Conservation (phyloP, 129 eudicot species). For the Cynara cardunculus region DNA sequence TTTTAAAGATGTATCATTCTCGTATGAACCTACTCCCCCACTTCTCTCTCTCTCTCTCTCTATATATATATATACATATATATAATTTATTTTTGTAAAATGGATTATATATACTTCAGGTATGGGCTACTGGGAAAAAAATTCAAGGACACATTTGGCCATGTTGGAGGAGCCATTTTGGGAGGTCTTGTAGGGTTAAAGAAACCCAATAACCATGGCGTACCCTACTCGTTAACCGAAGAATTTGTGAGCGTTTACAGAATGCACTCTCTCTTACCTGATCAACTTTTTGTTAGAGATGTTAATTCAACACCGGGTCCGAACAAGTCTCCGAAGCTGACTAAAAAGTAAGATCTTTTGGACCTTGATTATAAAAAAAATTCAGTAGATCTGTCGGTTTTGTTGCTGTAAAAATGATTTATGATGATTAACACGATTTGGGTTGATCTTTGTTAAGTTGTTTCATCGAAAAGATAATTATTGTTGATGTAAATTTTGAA, state of each 20-base stretch:
- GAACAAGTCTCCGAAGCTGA: constrained; percentile 47
- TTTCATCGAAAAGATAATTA: not conserved
- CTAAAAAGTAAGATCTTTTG: constrained; percentile 28
- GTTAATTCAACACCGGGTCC: constrained; percentile 43
- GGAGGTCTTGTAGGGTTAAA: constrained; percentile 57
- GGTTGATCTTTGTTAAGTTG: not conserved
- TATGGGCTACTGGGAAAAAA: constrained; percentile 58
- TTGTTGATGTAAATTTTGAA: not conserved
- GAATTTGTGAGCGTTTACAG: constrained; percentile 61
- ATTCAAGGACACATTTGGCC: constrained; percentile 56
- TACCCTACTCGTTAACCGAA: constrained; percentile 65
- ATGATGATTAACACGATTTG: not conserved
- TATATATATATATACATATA: not conserved
- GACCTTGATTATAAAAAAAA: not conserved
- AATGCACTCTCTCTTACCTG: constrained; percentile 62
- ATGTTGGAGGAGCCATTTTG: constrained; percentile 37
- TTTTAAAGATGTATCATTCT: no score
- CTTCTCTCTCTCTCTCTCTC: no score
- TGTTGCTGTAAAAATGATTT: not conserved
- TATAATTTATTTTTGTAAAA: not conserved
- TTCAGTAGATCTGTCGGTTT: not conserved
- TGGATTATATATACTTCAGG: constrained; percentile 21
- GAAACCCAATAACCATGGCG: constrained; percentile 57
- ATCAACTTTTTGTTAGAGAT: constrained; percentile 46
- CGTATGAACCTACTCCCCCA: no score